phyloP scores from a whole-genome alignment of 495 filamentous ascomycete genomes.

The Echria macrotheca region DNA sequence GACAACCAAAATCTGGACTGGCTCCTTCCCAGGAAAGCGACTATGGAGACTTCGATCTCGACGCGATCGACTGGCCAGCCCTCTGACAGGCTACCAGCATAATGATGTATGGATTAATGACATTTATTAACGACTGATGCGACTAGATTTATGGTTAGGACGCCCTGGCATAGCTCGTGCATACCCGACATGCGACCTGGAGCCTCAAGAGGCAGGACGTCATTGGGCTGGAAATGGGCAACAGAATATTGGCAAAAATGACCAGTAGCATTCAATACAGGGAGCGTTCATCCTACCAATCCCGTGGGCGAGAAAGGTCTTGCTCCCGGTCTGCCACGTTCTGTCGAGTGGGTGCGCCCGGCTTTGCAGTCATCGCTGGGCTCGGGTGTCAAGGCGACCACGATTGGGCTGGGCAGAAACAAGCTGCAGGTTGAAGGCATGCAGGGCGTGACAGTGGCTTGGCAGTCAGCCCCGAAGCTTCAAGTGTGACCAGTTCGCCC shows the following conservation, averaged over 20 bases:
- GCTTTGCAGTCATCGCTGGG: not conserved
- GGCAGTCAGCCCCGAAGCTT: slow-evolving; percentile 5
- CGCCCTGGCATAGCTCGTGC: not conserved
- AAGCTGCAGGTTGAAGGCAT: not conserved
- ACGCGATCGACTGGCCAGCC: no score
- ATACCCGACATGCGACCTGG: not conserved
- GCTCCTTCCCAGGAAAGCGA: no score
- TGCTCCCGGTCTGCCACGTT: slow-evolving; percentile 2
- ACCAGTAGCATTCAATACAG: no score
- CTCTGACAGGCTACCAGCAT: no score
- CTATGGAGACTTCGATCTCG: slow-evolving; percentile 35
- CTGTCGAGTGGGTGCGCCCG: not conserved
- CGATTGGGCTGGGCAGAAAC: slow-evolving; percentile 20
- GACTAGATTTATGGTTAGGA: not conserved
- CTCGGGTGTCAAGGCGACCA: slow-evolving; percentile 10
- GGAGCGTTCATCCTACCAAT: no score
- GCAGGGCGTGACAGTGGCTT: not conserved
- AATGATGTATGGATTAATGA: no score
- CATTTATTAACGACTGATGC: no score
- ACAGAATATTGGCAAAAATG: not conserved
- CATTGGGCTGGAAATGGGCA: not conserved
- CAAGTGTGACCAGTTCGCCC: not conserved
- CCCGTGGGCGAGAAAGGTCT: not conserved
- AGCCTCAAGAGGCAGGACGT: no score
- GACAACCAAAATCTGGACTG: no score